phyloP scores from a whole-genome alignment of 805 yeast genomes.

The Kuraishia floccosa region DNA sequence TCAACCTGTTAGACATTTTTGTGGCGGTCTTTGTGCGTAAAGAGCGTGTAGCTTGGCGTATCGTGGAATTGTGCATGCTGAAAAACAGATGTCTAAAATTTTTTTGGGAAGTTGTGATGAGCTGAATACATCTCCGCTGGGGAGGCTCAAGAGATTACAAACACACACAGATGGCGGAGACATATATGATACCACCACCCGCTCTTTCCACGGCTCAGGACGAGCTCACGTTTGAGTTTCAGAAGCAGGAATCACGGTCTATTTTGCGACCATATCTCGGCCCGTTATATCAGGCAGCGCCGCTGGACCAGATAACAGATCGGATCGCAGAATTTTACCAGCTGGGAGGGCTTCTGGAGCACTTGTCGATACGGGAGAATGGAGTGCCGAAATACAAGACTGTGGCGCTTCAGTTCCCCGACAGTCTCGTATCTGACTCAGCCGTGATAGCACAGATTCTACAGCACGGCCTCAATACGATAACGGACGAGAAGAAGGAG shows the following conservation, averaged over 20 bases:
- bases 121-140: no score
- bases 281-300: conserved; percentile 14
- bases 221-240: conserved; percentile 40
- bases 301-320: neutral
- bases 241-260: conserved; percentile 20
- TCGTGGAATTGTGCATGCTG: no score
- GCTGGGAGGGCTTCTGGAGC: conserved; percentile 17
- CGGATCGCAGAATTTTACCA: conserved; percentile 24
- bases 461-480: conserved; percentile 23
- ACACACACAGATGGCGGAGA: neutral
- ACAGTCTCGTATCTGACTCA: conserved; percentile 65
- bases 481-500: neutral
- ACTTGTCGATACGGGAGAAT: conserved; percentile 15
- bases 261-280: conserved; percentile 17
- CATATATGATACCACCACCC: conserved; percentile 29
- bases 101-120: no score
- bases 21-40: no score
- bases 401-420: conserved; percentile 89
- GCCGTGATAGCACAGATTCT: conserved; percentile 51
- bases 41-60: no score
- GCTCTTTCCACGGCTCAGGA: conserved; percentile 67
- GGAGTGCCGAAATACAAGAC: conserved; percentile 23
- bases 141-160: no score
- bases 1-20: neutral
- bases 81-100: no score